Evolutionary conservation across 495 filamentous ascomycete genomes (phyloP).

Genomic region (Trichocladium antarcticum): DNA sequence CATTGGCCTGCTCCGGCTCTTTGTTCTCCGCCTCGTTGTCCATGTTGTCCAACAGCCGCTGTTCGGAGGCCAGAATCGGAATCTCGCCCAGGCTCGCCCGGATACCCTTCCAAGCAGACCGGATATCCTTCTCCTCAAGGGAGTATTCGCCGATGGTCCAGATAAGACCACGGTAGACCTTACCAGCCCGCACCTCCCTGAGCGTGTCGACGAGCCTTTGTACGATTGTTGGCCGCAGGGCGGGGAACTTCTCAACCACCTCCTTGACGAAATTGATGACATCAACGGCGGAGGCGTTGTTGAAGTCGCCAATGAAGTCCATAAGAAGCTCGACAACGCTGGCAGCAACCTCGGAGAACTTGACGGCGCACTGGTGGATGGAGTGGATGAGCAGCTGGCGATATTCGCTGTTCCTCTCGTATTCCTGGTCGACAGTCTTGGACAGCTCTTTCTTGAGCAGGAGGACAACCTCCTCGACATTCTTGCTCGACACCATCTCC

Average conservation of each 20-base stretch:
- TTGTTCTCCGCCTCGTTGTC: constrained; percentile 44
- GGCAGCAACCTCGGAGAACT: constrained; percentile 94
- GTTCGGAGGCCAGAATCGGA: constrained; percentile 91
- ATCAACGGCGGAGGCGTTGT: constrained; percentile 91
- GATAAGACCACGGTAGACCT: constrained; percentile 90
- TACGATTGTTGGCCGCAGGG: constrained; percentile 75
- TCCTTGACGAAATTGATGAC: constrained; percentile 98
- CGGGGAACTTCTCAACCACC: constrained; percentile 95
- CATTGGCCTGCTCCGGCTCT: constrained; percentile 63
- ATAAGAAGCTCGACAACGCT: constrained; percentile 96
- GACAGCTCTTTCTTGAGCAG: constrained; percentile 94
- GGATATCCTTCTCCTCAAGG: constrained; percentile 82
- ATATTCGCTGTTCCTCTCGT: constrained; percentile 98
- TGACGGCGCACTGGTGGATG: constrained; percentile 97
- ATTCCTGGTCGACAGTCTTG: constrained; percentile 96
- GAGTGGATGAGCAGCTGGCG: constrained; percentile 90
- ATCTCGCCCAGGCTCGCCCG: constrained; percentile 92
- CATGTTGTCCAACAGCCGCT: constrained; percentile 66
- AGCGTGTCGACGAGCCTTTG: constrained; percentile 81
- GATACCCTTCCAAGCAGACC: constrained; percentile 95
- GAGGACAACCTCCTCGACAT: constrained; percentile 94
- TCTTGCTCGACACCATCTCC: constrained; percentile 98
- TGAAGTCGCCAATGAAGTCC: constrained; percentile 99
- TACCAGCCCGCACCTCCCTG: constrained; percentile 88
- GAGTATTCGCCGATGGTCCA: constrained; percentile 99